Evolutionary conservation across 2,329 filamentous ascomycete genomes (phyloP).

Genomic region (Daldinia sp.): DNA sequence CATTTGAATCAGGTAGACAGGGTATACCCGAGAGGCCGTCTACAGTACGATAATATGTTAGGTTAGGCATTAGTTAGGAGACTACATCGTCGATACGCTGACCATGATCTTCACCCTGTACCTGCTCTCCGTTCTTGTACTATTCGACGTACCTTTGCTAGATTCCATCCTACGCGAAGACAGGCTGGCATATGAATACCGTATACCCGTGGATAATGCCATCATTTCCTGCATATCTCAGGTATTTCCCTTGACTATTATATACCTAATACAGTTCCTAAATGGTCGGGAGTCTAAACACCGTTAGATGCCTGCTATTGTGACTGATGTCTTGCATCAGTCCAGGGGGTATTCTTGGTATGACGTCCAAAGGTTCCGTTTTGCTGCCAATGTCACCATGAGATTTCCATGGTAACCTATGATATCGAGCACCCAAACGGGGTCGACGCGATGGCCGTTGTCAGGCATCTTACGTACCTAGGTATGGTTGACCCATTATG

Average conservation of each 20-base stretch:
- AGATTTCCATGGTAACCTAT: neutral
- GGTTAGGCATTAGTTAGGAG: neutral
- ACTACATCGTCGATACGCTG: too few species aligned
- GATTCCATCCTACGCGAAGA: too few species aligned
- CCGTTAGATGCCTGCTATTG: constrained; percentile 11
- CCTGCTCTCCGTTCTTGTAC: too few species aligned
- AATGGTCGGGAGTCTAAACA: neutral
- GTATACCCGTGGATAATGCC: too few species aligned
- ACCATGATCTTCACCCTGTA: too few species aligned
- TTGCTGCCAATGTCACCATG: neutral
- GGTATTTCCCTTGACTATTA: too few species aligned
- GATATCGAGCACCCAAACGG: constrained; percentile 2
- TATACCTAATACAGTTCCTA: neutral
- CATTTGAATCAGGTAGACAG: neutral
- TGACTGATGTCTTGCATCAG: constrained; percentile 11
- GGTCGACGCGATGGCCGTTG: neutral
- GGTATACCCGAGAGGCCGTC: neutral
- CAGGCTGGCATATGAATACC: too few species aligned
- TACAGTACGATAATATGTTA: neutral
- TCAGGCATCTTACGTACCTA: constrained; percentile 1
- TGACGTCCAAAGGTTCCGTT: neutral
- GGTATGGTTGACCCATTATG: neutral
- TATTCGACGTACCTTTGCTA: too few species aligned
- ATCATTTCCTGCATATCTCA: too few species aligned
- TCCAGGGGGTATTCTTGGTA: neutral